Evolutionary conservation across 2,329 filamentous ascomycete genomes (phyloP), one percentile per base, ranked within the genome.

Genomic region (Colletotrichum higginsianum): DNA sequence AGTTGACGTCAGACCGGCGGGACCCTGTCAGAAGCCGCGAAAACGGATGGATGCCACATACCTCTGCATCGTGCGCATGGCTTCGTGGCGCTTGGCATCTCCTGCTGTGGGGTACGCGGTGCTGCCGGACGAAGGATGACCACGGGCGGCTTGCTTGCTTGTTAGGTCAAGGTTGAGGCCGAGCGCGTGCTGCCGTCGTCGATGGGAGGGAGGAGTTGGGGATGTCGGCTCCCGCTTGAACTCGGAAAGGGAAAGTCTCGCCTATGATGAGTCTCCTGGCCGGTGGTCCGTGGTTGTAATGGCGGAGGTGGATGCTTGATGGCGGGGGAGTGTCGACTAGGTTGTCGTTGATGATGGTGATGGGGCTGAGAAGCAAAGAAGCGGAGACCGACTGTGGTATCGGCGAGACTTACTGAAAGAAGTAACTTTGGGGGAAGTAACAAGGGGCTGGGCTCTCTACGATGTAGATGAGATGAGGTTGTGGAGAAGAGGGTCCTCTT

Each of bases 11-110:
- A 58, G 30, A 61, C 40, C 15, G 55, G 26, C 38, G 49, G 53
- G 26, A 26, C 26, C 42, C 8, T 60, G 16, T 44, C 21, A 55
- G 40, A 62, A 21, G 44, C 18, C 53, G 44, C 63, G 60, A 30
- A 47, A 46, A 18, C 35, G 35, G 21, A 16, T 38, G 35, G n/a
- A 44, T 47, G 35, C 21, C 35, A 73, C 72, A 44, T 63, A 77
- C 76, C 74, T 75, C 75, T 76, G 68, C 75, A 77, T 71, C 75
- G 73, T 50, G 71, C 52, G 64, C 75, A 77, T 15, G 75, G 76
- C 38, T 69, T 73, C 58, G 74, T 76, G 53, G 68, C 67, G n/a
- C 74, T 72, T 61, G 75, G 75, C 75, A 77, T 77, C 60, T 68
- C 66, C 66, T 63, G 50, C 66, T 57, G 50, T 44, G 66, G 66